phyloP scores from a whole-genome alignment of 176 grass and related monocot genomes.

The Musa acuminata region DNA sequence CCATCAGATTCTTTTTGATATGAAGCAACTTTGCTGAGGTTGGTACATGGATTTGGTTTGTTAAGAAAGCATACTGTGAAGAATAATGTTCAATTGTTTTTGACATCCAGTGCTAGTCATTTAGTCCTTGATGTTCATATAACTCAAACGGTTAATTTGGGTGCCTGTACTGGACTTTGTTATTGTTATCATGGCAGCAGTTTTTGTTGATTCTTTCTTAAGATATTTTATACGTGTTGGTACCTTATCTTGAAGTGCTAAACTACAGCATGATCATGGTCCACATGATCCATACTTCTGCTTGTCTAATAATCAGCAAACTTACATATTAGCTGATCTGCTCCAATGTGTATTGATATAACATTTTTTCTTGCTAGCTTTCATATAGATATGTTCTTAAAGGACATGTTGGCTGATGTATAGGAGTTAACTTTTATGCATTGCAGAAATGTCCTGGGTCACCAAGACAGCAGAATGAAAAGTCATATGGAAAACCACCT shows the following conservation, averaged over 20 bases:
- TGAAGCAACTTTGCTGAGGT: not conserved
- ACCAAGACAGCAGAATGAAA: conserved; percentile 43
- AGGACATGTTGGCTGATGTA: conserved; percentile 10
- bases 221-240: not conserved
- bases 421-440: conserved; percentile 16
- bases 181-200: not conserved
- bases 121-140: too few species aligned
- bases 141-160: too few species aligned
- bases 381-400: not conserved
- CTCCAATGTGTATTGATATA: not conserved
- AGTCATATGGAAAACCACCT: conserved; percentile 74
- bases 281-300: not conserved
- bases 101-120: too few species aligned
- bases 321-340: not conserved
- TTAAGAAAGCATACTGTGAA: too few species aligned
- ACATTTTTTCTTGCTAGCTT: not conserved
- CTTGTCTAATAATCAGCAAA: not conserved
- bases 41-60: not conserved
- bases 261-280: not conserved
- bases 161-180: too few species aligned
- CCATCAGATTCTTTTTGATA: not conserved
- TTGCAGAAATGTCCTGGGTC: conserved; percentile 56
- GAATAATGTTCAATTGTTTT: too few species aligned
- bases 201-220: not conserved
- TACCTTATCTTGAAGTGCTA: not conserved